These are phyloP conservation scores for Pseudonitzschia pungens DNA, from an alignment of 108 stramenopile species.

Conservation along the genomic window DNA sequence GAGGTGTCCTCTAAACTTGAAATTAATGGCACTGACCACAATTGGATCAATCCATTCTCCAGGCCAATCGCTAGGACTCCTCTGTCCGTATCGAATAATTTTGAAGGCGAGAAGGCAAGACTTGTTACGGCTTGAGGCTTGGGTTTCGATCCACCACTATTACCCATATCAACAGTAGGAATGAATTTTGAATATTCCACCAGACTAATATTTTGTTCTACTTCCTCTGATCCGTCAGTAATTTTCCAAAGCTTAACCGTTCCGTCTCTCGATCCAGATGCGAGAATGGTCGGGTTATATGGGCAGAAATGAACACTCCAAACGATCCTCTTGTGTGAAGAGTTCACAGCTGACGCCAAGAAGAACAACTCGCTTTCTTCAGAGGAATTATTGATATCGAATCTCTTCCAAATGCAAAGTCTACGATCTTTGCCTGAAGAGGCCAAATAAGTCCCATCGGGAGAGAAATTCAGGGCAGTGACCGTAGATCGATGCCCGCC, in stretches of 20 bases:
- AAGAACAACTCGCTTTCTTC: slow-evolving; percentile 25
- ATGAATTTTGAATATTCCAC: slow-evolving; percentile 18
- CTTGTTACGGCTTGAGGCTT: slow-evolving; percentile 80
- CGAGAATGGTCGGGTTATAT: slow-evolving; percentile 56
- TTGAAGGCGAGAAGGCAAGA: slow-evolving; percentile 66
- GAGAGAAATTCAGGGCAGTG: slow-evolving; percentile 77
- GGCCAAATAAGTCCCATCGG: slow-evolving; percentile 68
- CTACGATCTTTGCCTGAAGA: slow-evolving; percentile 88
- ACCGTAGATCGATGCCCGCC: slow-evolving; percentile 87
- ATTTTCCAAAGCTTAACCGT: slow-evolving; percentile 78
- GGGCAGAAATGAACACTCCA: slow-evolving; percentile 85
- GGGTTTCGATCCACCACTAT: slow-evolving; percentile 17
- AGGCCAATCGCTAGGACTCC: slow-evolving; percentile 66
- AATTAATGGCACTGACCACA: slow-evolving; percentile 60
- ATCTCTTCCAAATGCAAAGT: slow-evolving; percentile 77
- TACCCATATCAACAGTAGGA: slow-evolving; percentile 9
- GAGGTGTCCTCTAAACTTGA: neutral
- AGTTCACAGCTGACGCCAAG: slow-evolving; percentile 62
- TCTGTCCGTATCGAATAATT: neutral
- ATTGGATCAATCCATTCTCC: slow-evolving; percentile 73
- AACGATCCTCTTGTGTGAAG: slow-evolving; percentile 86
- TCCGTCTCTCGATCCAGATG: slow-evolving; percentile 83
- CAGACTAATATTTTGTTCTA: slow-evolving; percentile 20
- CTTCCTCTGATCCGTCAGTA: slow-evolving; percentile 24
- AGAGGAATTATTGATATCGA: neutral